Evolutionary conservation across 2,329 filamentous ascomycete genomes (phyloP), one percentile per base, ranked within the genome.

Genomic region (Pezicula rhizophila): DNA sequence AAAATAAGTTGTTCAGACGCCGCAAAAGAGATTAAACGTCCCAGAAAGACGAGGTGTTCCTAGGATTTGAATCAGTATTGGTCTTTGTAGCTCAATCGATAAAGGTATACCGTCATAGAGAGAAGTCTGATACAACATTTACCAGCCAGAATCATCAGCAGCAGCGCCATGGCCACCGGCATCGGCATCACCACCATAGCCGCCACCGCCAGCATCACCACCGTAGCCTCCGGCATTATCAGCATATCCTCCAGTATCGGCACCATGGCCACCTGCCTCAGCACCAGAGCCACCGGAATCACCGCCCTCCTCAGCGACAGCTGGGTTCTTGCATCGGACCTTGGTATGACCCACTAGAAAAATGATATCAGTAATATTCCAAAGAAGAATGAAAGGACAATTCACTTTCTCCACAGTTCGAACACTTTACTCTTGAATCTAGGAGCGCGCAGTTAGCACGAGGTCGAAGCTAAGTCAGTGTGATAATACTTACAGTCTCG

Each of bases 21-120:
- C 7, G 8, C 28, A 4, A 31, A 23, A 31, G 28, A 31, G 28
- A 31, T 10, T 10, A 31, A 12, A 31, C 11, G 11, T 10, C 12
- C 28, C 28, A 5, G 28, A 31, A 12, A 12, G 28, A 31, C 28
- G 28, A 11, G 28, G 3, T 31, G 28, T 31, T 31, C 28, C 28
- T 31, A 31, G 11, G 11, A 31, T 31, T 31, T 31, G 3, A 31
- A 12, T 31, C 28, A 31, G 28, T 3, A 31, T 26, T 82, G 76
- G 67, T 96, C 96, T 54, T 79, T 84, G 69, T 95, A 93, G 44
- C 82, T 38, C 35, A 20, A 35, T 14, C 12, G 35, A 38, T 8
- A 15, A 38, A 44, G 4, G 11, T 7, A 28, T 26, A 33, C 10
- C 42, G 5, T 44, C 26, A 43, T 15, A 31, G 23, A 44, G n/a